These are phyloP conservation scores for Tuber magnatum DNA, from an alignment of 495 filamentous ascomycete species.

Conservation along the genomic window DNA sequence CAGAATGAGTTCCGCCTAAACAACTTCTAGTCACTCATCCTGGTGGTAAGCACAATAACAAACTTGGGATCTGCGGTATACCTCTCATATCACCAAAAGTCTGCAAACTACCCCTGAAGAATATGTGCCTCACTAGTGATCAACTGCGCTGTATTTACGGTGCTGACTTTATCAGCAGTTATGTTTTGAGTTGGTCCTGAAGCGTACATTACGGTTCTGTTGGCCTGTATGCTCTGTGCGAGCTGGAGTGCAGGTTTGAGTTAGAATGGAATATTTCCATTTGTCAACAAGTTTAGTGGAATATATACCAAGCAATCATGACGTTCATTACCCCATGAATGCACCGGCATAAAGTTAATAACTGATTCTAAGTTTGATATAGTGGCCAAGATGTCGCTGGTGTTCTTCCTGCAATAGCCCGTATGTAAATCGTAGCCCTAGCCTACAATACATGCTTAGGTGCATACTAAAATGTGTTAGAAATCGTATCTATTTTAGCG, in stretches of 20 bases:
- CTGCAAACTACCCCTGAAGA: conserved; percentile 74
- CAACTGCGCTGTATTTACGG: conserved; percentile 61
- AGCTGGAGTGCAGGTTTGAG: conserved; percentile 74
- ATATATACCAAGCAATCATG: conserved; percentile 98
- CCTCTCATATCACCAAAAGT: conserved; percentile 68
- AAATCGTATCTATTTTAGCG: conserved; percentile 71
- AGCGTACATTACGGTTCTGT: conserved; percentile 70
- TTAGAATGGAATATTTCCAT: conserved; percentile 93
- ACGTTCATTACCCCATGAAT: conserved; percentile 40
- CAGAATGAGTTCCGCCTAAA: conserved; percentile 57
- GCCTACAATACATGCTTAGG: too few species aligned
- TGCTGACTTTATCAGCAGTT: conserved; percentile 73
- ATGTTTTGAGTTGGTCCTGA: conserved; percentile 53
- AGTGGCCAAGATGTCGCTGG: conserved; percentile 81
- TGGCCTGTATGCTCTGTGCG: conserved; percentile 69
- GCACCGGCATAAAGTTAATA: not conserved
- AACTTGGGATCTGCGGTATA: conserved; percentile 64
- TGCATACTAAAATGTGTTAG: not conserved
- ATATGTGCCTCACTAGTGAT: conserved; percentile 67
- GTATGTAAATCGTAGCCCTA: conserved; percentile 14
- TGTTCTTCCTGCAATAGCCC: conserved; percentile 79
- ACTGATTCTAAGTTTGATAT: conserved; percentile 13
- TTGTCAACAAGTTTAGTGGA: conserved; percentile 73
- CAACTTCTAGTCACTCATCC: conserved; percentile 80
- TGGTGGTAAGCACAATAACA: conserved; percentile 75